Percentiles rank a stretch among this genome's conserved stretches.
Evolutionary conservation across 768 basidiomycete species (phyloP).

Genomic region (Ephemerocybe angulata): DNA sequence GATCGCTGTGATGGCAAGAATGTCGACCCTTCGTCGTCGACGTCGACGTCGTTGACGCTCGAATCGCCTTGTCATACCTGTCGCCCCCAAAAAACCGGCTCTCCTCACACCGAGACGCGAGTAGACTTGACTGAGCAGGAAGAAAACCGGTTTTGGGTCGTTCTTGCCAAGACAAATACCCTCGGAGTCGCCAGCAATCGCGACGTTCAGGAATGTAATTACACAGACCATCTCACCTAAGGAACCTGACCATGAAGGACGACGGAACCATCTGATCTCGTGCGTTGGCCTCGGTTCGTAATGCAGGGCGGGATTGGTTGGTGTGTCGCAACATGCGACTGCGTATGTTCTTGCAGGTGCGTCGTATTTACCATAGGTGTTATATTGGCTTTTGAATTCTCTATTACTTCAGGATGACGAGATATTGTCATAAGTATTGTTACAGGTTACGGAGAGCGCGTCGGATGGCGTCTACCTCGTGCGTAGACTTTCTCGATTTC

Average conservation of each 20-base stretch:
- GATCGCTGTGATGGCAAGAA: no score
- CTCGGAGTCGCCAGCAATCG: no score
- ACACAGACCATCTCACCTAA: no score
- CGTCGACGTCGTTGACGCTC: no score
- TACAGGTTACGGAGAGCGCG: slow-evolving; percentile 52
- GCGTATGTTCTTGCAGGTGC: slow-evolving; percentile 85
- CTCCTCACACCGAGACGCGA: no score
- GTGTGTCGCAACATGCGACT: slow-evolving; percentile 71
- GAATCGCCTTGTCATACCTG: no score
- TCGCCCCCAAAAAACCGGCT: no score
- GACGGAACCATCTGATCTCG: slow-evolving; percentile 71
- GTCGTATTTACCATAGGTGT: slow-evolving; percentile 18
- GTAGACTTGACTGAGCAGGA: no score
- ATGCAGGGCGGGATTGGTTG: slow-evolving; percentile 82
- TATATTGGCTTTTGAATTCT: not conserved
- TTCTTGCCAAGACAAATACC: no score
- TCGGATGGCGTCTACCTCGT: slow-evolving; percentile 60
- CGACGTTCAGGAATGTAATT: no score
- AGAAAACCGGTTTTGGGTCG: no score
- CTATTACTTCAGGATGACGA: slow-evolving; percentile 59
- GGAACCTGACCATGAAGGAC: not conserved
- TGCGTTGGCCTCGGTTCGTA: slow-evolving; percentile 82
- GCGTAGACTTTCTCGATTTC: not conserved
- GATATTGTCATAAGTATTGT: slow-evolving; percentile 71
- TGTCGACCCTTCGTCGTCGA: no score